Base-by-base conservation (phyloP, 148 eudicot species). In the Vaccinium corymbosum region DNA sequence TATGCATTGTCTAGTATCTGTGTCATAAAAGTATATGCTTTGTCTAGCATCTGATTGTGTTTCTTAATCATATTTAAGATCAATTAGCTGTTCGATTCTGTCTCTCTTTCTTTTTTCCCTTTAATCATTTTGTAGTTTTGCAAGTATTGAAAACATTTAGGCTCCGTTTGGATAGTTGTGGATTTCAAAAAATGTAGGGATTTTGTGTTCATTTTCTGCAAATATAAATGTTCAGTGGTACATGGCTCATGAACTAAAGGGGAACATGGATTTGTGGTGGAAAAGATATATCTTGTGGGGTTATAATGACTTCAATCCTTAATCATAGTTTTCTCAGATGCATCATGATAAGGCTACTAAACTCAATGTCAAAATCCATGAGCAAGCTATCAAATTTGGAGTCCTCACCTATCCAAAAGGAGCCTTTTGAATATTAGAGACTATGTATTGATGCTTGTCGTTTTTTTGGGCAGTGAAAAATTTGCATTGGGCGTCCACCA, bases 401-500 rank as follows among this genome's bases (percentile, higher is more conserved):
- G 17, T 29, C 35, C 72, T 14, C 72, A 25, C 15, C 72, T 25
- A 66, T n/a, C 16, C 35, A 27, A 66, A 66, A 12, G 72, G 72
- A 66, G 35, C 72, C 35, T 10, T 68, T 42, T 27, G 27, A 29
- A 15, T 68, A 14, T 38, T 68, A 13, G 73, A 68, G 42, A 68
- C 73, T 27, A 13, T 27, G 29, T 27, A 38, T 27, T 29, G 27
- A 68, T 68, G 7, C 17, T 13, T 68, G 38, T 68, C 7, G 13
- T 57, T 76, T 50, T 35, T 32, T 85, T 52, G 29, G 74, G 50
- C 86, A 85, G 83, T 15, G 73, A 72, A 59, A 76, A 81, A 0
- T 59, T 80, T 80, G 52, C 53, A 32, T 57, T 57, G 52, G 3
- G 25, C 55, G 1, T 19, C 7, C 56, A n/a, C 52, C 80, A 42